Base-by-base conservation (phyloP, 2,329 filamentous ascomycete species). In the Hymenoscyphus infarciens region DNA sequence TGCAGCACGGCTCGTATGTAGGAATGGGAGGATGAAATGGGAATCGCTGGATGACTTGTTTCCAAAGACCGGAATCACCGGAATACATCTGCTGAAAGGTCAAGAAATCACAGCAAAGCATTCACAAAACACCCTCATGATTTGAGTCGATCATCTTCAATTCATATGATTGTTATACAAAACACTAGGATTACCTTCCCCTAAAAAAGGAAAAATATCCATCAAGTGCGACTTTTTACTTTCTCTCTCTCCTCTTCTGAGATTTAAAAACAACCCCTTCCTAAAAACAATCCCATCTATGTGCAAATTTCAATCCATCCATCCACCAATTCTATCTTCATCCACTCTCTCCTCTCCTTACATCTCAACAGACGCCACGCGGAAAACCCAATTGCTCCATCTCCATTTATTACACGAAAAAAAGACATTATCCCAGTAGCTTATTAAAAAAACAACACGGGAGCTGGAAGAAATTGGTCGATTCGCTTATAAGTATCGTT, bases 361-460 rank as follows among this genome's bases (percentile, higher is more conserved):
- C 38, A 27, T 54, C 33, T n/a, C 52, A 38, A 59, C 49, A 6
- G 8, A 31, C 2, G 29, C 38, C 10, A 59, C 31, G 27, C 22
- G 27, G 35, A n/a, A 35, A 22, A 54, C 31, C 22, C 42, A 58
- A 59, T 62, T 59, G 56, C 61, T 59, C 61, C 57, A 63, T 60
- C 61, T 52, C 61, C 57, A 60, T 60, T 57, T 60, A 63, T 63
- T 63, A 60, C 49, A 59, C n/a, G 31, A 45, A 53, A 68, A 64
- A 70, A 67, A 69, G 67, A 70, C 67, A 70, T 70, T 69, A 70
- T 2, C 62, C 59, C 63, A 66, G 59, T 64, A 61, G 52, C 31
- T 38, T 45, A 53, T 42, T 39, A 57, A 38, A 59, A 59, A 27
- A 61, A 35, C 62, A 57, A 56, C 57, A 52, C 54, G 49, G 63